These are phyloP conservation scores for Thermothielavioides terrestris DNA, from an alignment of 495 filamentous ascomycete genomes.

Conservation along the genomic window DNA sequence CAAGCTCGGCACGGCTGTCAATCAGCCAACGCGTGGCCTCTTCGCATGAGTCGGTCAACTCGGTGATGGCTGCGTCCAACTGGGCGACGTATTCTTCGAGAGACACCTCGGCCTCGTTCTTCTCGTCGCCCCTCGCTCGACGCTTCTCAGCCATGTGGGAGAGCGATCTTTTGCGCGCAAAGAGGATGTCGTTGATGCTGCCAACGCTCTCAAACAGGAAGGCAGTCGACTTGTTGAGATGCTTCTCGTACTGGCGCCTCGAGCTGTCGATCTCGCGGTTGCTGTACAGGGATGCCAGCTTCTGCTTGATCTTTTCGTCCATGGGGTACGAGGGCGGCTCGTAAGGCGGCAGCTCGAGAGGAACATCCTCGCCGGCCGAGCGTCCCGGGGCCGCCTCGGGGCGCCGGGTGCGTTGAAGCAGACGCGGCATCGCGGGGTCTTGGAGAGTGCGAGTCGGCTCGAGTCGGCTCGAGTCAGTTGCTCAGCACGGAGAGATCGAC, in stretches of 20 bases:
- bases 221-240: conserved; percentile 28
- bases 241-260: conserved; percentile 28
- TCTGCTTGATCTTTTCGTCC: conserved; percentile 21
- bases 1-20: conserved; percentile 39
- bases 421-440: conserved; percentile 11
- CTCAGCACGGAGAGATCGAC: no score
- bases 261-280: conserved; percentile 19
- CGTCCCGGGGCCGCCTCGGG: background rate
- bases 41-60: conserved; percentile 34
- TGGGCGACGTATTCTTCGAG: conserved; percentile 28
- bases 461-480: no score
- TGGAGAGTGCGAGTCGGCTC: background rate
- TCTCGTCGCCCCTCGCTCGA: conserved; percentile 28
- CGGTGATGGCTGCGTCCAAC: conserved; percentile 31
- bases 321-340: conserved; percentile 48
- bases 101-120: conserved; percentile 31
- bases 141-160: conserved; percentile 26
- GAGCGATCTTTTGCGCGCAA: conserved; percentile 41
- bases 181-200: conserved; percentile 45
- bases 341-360: conserved; percentile 47
- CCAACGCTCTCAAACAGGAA: conserved; percentile 33
- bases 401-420: conserved; percentile 13
- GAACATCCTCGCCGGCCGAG: background rate
- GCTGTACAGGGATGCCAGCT: conserved; percentile 25
- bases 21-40: conserved; percentile 35